These are phyloP conservation scores for Tritrichomonas musculus DNA, from an alignment of 208 protist genomes.

Conservation along the genomic window DNA sequence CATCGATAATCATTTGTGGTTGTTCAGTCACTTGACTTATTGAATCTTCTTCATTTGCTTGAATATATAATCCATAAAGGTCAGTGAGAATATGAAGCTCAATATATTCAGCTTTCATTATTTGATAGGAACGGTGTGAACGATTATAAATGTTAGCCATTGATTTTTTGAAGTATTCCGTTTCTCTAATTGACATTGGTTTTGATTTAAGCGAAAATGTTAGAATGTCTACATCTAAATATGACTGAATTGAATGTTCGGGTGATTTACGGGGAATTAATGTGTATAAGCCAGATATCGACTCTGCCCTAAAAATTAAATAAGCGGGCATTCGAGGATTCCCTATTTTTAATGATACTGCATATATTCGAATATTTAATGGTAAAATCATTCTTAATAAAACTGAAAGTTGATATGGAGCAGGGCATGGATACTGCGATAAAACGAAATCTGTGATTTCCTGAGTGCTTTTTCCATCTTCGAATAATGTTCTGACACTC, in stretches of 20 bases:
- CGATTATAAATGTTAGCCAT: neutral
- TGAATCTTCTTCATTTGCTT: neutral
- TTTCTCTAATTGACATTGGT: neutral
- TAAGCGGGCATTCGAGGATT: neutral
- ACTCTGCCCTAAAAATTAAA: neutral
- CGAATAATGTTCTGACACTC: neutral
- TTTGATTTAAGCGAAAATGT: neutral
- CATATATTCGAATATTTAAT: neutral
- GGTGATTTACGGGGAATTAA: neutral
- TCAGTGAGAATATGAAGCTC: neutral
- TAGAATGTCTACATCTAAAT: neutral
- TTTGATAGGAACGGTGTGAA: neutral
- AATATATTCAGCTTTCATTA: neutral
- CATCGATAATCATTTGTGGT: neutral
- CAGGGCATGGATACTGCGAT: neutral
- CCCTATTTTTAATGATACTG: neutral
- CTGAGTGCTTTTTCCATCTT: neutral
- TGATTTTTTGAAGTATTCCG: neutral
- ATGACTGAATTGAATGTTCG: neutral
- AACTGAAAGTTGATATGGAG: neutral
- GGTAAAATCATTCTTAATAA: neutral
- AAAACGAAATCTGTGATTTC: neutral
- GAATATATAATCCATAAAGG: neutral
- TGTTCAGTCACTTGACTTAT: neutral
- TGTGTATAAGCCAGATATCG: neutral